A percentile compares a stretch with the other conserved stretches of the same genome.
phyloP scores from a whole-genome alignment of 164 flowering plant genomes.

The Magnolia officinalis region DNA sequence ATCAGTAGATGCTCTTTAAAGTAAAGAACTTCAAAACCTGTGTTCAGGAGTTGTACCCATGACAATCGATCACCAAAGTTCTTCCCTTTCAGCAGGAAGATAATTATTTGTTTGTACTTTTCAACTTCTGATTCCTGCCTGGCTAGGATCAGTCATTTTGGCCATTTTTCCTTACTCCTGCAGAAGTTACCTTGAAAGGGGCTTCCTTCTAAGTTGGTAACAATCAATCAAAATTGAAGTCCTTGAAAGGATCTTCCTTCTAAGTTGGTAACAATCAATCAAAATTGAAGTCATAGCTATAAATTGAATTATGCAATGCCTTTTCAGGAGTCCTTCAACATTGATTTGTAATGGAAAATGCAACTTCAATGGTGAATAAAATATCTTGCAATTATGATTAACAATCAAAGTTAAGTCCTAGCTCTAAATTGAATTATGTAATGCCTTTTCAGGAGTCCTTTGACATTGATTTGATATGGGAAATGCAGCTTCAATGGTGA shows the following conservation, averaged over 20 bases:
- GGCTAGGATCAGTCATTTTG: background rate
- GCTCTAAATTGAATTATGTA: constrained; percentile 24
- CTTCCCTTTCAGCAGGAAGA: background rate
- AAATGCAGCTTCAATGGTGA: constrained; percentile 96
- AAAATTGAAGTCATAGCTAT: background rate
- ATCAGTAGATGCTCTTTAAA: too few relatives aligned
- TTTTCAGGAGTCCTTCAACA: constrained; percentile 34
- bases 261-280: background rate
- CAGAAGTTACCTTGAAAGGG: background rate
- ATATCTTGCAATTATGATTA: constrained; percentile 48
- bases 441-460: constrained; percentile 56
- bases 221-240: too few relatives aligned
- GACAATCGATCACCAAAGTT: background rate
- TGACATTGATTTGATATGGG: constrained; percentile 73
- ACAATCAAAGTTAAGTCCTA: background rate
- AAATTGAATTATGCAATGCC: background rate
- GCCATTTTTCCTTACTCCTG: background rate
- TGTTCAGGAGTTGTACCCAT: too few relatives aligned
- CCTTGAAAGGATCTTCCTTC: background rate
- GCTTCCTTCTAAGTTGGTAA: background rate
- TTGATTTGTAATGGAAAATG: constrained; percentile 73
- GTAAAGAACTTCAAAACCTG: too few relatives aligned
- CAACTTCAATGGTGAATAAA: constrained; percentile 94
- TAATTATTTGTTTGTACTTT: background rate
- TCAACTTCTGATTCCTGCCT: background rate